A percentile compares a stretch with the other conserved stretches of the same genome.
phyloP scores from a whole-genome alignment of 1,284 basidiomycete genomes.

The Microbotryum violaceum region DNA sequence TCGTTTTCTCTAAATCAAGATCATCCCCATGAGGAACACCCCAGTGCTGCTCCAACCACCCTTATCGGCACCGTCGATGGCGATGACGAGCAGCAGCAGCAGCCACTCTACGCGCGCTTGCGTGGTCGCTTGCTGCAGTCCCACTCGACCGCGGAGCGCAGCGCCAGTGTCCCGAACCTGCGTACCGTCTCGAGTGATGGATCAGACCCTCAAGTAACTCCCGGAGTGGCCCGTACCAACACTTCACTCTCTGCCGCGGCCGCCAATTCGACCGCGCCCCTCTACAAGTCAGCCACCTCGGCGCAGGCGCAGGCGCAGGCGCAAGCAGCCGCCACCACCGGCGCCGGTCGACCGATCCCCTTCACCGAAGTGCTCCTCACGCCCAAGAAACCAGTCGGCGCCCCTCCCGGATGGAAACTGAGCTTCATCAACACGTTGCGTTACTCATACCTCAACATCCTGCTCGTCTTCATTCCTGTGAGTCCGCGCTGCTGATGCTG shows the following conservation, averaged over 20 bases:
- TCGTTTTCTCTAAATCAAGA: too few species aligned
- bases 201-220: not conserved
- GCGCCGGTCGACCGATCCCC: conserved; percentile 5
- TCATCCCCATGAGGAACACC: not conserved
- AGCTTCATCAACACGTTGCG: conserved; percentile 43
- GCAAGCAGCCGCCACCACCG: not conserved
- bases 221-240: not conserved
- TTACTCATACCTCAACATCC: conserved; percentile 48
- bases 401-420: conserved; percentile 15
- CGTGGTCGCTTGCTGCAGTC: not conserved
- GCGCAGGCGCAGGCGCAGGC: not conserved
- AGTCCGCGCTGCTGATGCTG: not conserved
- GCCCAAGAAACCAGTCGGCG: conserved; percentile 20
- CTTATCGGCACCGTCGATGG: not conserved
- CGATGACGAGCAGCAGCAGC: not conserved
- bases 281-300: too few species aligned
- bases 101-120: conserved; percentile 8
- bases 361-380: conserved; percentile 22
- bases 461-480: conserved; percentile 50
- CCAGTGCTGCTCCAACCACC: not conserved
- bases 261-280: not conserved
- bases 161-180: not conserved
- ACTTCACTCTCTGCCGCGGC: not conserved
- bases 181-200: not conserved
- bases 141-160: not conserved